Percentiles rank a stretch among this genome's conserved stretches.
These are phyloP conservation scores for Perilla frutescens DNA, from an alignment of 257 asterid species.

Conservation along the genomic window DNA sequence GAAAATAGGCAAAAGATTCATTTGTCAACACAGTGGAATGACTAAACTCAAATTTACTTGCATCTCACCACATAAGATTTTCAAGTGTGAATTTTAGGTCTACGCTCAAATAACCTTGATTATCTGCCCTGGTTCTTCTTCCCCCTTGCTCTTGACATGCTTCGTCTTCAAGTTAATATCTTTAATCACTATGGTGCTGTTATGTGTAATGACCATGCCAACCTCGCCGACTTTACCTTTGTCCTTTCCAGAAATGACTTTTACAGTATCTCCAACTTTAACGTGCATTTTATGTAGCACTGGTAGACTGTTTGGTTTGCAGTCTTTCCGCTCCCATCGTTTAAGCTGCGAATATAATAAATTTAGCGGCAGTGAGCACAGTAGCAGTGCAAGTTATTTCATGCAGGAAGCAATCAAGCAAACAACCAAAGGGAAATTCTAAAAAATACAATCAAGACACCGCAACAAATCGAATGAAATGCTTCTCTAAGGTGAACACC, in stretches of 20 bases:
- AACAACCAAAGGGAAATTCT: background rate
- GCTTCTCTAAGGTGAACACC: background rate
- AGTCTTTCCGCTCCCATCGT: slow-evolving; percentile 91
- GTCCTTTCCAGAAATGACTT: slow-evolving; percentile 91
- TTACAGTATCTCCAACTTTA: slow-evolving; percentile 86
- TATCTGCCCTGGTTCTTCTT: slow-evolving; percentile 87
- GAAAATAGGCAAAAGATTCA: slow-evolving; percentile 37
- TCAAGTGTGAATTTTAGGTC: background rate
- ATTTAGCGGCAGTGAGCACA: slow-evolving; percentile 1
- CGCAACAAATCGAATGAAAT: background rate
- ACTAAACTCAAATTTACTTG: background rate
- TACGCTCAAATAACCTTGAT: slow-evolving; percentile 59
- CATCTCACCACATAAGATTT: background rate
- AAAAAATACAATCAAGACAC: background rate
- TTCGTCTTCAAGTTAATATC: slow-evolving; percentile 94
- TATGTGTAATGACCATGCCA: slow-evolving; percentile 68
- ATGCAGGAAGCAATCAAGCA: background rate
- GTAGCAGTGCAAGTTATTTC: slow-evolving; percentile 1
- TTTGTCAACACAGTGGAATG: slow-evolving; percentile 7
- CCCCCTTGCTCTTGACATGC: slow-evolving; percentile 84
- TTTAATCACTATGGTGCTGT: slow-evolving; percentile 68
- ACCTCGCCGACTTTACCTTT: slow-evolving; percentile 90
- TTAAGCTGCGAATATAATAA: slow-evolving; percentile 58
- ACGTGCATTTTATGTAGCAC: slow-evolving; percentile 92
- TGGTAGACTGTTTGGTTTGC: slow-evolving; percentile 97